Conservation (phyloP, 2,329 filamentous ascomycete species). For the Fusarium pseudonygamai region DNA sequence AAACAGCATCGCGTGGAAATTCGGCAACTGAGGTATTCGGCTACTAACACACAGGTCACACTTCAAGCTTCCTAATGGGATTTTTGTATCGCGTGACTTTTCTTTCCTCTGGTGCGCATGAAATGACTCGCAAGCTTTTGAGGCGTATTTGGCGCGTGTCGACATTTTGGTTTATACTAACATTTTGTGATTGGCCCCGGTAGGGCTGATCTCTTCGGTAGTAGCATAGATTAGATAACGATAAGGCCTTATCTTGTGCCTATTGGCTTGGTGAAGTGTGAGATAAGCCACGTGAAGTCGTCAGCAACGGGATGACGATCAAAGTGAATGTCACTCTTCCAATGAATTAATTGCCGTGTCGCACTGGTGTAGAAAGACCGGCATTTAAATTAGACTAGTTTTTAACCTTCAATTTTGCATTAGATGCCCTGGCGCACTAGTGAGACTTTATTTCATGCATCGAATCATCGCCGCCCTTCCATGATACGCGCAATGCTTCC, state of each 20-base stretch:
- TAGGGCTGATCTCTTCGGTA: neutral
- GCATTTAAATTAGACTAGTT: neutral
- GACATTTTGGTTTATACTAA: neutral
- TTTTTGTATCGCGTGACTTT: neutral
- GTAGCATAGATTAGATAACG: neutral
- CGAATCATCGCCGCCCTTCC: neutral
- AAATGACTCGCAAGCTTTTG: neutral
- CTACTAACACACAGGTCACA: neutral
- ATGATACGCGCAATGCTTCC: neutral
- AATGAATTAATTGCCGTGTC: neutral
- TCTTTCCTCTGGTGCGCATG: too few species aligned
- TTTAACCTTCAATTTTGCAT: neutral
- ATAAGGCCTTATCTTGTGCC: fast-evolving
- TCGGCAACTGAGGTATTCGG: neutral
- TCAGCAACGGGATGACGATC: neutral
- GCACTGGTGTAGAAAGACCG: neutral
- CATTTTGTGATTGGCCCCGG: neutral
- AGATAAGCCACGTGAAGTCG: neutral
- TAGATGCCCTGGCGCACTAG: neutral
- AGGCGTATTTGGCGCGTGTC: neutral
- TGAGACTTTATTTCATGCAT: too few species aligned
- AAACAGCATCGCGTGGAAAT: neutral
- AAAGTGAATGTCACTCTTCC: neutral
- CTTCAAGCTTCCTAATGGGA: neutral
- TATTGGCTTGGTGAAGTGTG: too few species aligned